Evolutionary conservation across 2,329 filamentous ascomycete species (phyloP), one percentile per base, ranked within the genome.

Genomic region (Aspergillus versicolor): DNA sequence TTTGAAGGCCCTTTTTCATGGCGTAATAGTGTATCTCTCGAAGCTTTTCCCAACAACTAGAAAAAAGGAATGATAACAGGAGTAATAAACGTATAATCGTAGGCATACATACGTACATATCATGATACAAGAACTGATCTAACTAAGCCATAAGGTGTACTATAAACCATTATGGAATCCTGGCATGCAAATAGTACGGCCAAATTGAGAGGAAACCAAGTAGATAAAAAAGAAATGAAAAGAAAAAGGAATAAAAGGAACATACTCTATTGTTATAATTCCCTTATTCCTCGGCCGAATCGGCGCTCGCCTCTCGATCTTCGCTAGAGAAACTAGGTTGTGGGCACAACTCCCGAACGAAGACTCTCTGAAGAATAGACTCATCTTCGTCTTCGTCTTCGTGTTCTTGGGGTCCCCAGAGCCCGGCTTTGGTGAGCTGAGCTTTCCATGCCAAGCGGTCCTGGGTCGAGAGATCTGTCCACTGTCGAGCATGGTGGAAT

Each of bases 21-120:
- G 34, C 34, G 5, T 37, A n/a, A n/a, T 37, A 37, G 3, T 15
- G 13, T 37, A 37, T n/a, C 12, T 37, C 34, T 37, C 27, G 9
- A 30, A 37, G 12, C 34, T 15, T 15, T 37, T n/a, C 5, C 15
- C 34, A 37, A 37, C 15, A 37, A n/a, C 34, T 37, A 17, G 8
- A 42, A 42, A 17, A 8, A 12, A 17, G 15, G 38, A 42, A 24
- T 15, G 5, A 51, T 12, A 15, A n/a, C 15, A 37, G 13, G 5
- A 37, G 15, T n/a, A 32, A 15, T 30, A 54, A 54, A 42, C 52
- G 22, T 54, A 48, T 37, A 54, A 40, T 54, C 52, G 45, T 54
- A 47, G 41, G 48, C 44, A 24, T 44, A 27, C 30, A 44, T 45
- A 37, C 30, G 37, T 45, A 37, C n/a, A 41, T 32, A 48, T 42